Evolutionary conservation across 768 basidiomycete genomes (phyloP).

Genomic region (Pisolithus microcarpus): DNA sequence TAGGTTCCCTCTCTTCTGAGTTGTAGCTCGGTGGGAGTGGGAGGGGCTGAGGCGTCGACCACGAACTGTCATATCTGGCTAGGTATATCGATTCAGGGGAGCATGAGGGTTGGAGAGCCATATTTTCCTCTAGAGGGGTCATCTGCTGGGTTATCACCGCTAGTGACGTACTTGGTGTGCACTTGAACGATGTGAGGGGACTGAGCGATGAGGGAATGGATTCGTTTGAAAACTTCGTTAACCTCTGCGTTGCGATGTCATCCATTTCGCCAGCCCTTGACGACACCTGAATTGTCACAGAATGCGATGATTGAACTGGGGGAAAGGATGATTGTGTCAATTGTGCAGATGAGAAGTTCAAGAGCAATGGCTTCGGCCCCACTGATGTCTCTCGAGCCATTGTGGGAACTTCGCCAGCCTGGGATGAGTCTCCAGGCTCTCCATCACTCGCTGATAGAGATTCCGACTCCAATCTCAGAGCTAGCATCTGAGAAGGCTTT

Average conservation of each 20-base stretch:
- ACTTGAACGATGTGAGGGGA: background rate
- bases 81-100: constrained; percentile 8
- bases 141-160: constrained; percentile 15
- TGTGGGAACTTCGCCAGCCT: background rate
- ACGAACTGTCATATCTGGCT: constrained; percentile 2
- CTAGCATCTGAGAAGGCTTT: constrained; percentile 3
- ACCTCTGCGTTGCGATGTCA: constrained; percentile 4
- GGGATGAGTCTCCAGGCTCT: constrained; percentile 10
- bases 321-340: background rate
- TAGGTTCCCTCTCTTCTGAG: background rate
- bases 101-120: background rate
- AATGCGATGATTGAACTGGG: background rate
- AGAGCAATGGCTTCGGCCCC: constrained; percentile 16
- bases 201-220: background rate
- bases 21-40: background rate
- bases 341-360: constrained; percentile 7
- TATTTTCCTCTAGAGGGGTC: constrained; percentile 10
- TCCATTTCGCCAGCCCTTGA: constrained; percentile 8
- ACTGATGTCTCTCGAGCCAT: constrained; percentile 3
- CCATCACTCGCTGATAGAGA: constrained; percentile 3
- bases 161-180: constrained; percentile 9
- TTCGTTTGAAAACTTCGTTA: constrained; percentile 10
- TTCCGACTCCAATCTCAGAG: constrained; percentile 8
- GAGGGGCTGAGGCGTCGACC: background rate
- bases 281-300: constrained; percentile 8